Base-by-base conservation (phyloP, 352 stramenopile species). In the Aphanomyces astaci region DNA sequence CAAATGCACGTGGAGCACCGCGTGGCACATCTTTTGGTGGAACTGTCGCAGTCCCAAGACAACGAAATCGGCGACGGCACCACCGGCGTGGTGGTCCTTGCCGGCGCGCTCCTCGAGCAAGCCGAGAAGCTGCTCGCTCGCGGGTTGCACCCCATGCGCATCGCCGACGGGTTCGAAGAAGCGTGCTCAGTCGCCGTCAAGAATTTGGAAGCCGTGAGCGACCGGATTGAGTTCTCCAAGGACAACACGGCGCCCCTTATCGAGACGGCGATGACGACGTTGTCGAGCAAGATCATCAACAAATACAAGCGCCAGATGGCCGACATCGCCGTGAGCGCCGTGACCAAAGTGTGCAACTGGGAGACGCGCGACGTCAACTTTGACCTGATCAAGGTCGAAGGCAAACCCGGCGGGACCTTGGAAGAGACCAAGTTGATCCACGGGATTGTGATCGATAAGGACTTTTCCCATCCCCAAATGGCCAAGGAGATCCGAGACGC, bases 51-150 rank as follows among this genome's bases (percentile, higher is more conserved):
- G 75, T 99, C 94, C 36, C 97, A 99, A 84, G 97, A 99, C 82
- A 96, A 99, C 69, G 97, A 99, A 87, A 99, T 99, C 73, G 97
- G 97, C 39, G 97, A 99, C 75, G 97, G 97, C 52, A 99, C 97
- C n/a, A 99, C 97, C 0, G 97, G 97, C 32, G 97, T 99, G 7
- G 97, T 99, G 2, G 97, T 99, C 22, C 86, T 99, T 28, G 97
- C 97, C 13, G 97, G 97, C 22, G 87, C 96, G 22, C 77, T 99
- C 65, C 75, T 99, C 49, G 95, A 99, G 78, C 96, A 99, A 79
- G 96, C 95, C 4, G 91, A 98, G 75, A 97, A 98, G 86, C 80
- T 99, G 32, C 78, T 99, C 32, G 86, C 89, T 54, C 87, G 97
- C 70, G 97, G 97, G 0, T 89, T 99, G 64, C 97, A 99, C 87